These are phyloP conservation scores for Solanum okadae DNA, from an alignment of 257 asterid genomes.

Conservation along the genomic window DNA sequence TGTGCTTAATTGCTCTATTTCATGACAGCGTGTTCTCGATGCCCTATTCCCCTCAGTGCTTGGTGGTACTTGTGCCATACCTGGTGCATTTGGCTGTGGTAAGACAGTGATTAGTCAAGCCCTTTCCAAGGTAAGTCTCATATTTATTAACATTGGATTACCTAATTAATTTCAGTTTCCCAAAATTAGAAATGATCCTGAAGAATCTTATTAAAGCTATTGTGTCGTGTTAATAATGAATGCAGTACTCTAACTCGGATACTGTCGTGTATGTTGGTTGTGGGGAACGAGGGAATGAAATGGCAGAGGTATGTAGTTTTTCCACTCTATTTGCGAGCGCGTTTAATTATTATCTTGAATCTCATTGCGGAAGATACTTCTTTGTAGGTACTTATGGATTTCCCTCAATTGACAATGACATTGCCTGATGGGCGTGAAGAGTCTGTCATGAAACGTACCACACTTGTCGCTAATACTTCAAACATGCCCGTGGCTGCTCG, in stretches of 20 bases:
- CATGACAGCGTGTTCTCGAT: constrained; percentile 92
- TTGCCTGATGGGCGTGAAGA: constrained; percentile 99
- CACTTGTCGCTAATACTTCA: constrained; percentile 98
- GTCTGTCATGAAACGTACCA: constrained; percentile 99
- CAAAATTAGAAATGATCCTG: background rate
- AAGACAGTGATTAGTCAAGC: constrained; percentile 99
- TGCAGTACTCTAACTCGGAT: constrained; percentile 96
- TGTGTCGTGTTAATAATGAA: constrained; percentile 9
- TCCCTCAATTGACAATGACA: constrained; percentile 99
- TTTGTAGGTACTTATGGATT: constrained; percentile 96
- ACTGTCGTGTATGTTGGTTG: constrained; percentile 99
- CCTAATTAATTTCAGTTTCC: background rate
- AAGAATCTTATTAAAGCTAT: background rate
- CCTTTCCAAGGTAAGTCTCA: constrained; percentile 72
- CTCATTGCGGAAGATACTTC: background rate
- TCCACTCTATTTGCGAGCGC: background rate
- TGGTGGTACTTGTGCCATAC: constrained; percentile 99
- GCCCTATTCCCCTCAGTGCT: constrained; percentile 98
- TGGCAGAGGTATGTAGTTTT: constrained; percentile 77
- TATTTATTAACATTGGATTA: background rate
- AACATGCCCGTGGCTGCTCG: constrained; percentile 99
- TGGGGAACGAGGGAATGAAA: constrained; percentile 99
- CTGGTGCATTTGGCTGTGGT: constrained; percentile 99
- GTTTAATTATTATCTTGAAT: constrained; percentile 12
- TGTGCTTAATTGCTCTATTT: constrained; percentile 6